Base-by-base conservation (phyloP, 75 land plant species). In the Pinus tabuliformis region DNA sequence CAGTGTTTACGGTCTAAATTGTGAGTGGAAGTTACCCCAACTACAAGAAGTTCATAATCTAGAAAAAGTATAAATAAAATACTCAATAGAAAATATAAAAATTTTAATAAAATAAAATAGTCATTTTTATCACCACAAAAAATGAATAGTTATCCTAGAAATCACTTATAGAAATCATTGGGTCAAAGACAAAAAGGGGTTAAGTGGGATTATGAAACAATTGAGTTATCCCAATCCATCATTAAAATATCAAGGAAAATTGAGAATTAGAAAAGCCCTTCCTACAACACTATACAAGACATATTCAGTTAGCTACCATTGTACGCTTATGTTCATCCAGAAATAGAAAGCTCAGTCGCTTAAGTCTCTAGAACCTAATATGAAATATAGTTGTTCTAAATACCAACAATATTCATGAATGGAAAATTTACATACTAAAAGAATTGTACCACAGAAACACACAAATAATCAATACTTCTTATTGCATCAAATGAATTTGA, bases 401-500 rank as follows among this genome's bases (percentile, higher is more conserved):
- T 45, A 45, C 52, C 52, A 45, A 9, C 52, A 45, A 45, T 45
- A 6, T 7, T 6, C 9, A 45, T 45, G 52, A 45, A 45, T 45
- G 52, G 1, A 0, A 45, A 45, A 45, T 72, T 79, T 71, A 95
- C 98, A 79, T 85, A 82, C 83, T 95, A 93, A 83, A 95, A 93
- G 77, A 83, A 89, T 9, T 77, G 83, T 30, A 75, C 80, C 16
- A 91, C 94, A 37, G 98, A 95, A 33, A 92, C 99, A 94, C 99
- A 97, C 42, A 97, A 81, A 86, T 92, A 87, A 57, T 97, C 98
- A 13, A 90, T 81, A 81, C 99, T 97, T 68, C 99, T 83, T 30
- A 90, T 91, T 49, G 97, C 99, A 86, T 94, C 97, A 81, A 87
- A 97, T 64, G 89, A 89, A 56, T 88, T 77, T 58, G 77, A 76